A percentile compares a stretch with the other conserved stretches of the same genome.
These are phyloP conservation scores for Amanita pseudoporphyria DNA, from an alignment of 768 basidiomycete species.

Conservation along the genomic window DNA sequence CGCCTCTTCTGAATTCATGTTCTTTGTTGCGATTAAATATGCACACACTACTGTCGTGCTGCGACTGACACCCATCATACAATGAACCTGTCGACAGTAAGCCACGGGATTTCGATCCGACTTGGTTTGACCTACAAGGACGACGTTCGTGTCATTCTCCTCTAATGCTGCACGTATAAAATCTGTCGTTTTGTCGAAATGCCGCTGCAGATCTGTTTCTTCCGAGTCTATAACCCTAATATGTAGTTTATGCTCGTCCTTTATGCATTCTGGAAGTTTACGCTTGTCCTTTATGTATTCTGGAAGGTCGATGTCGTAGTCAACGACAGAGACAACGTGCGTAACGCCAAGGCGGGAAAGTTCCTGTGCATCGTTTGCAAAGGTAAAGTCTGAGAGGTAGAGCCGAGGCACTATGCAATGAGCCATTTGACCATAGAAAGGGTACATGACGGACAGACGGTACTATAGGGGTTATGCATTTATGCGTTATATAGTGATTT, in stretches of 20 bases:
- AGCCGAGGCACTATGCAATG: conserved; percentile 33
- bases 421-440: too few species aligned
- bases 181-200: conserved; percentile 38
- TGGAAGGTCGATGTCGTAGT: conserved; percentile 37
- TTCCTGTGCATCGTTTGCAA: conserved; percentile 38
- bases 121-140: conserved; percentile 33
- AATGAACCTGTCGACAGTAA: conserved; percentile 50
- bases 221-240: conserved; percentile 35
- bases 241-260: conserved; percentile 34
- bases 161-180: conserved; percentile 43
- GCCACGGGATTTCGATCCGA: neutral
- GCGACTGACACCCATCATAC: conserved; percentile 65
- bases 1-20: conserved; percentile 44
- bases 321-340: conserved; percentile 61
- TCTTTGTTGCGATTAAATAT: conserved; percentile 47
- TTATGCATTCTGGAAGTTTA: conserved; percentile 35
- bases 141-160: conserved; percentile 31
- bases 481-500: too few species aligned
- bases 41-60: conserved; percentile 71
- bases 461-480: too few species aligned
- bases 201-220: conserved; percentile 30
- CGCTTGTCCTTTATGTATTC: conserved; percentile 29
- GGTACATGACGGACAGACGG: too few species aligned
- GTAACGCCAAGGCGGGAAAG: conserved; percentile 57
- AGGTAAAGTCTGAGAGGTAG: conserved; percentile 54